These are phyloP conservation scores for Vanrija sp. DNA, from an alignment of 1,284 basidiomycete species.

Conservation along the genomic window DNA sequence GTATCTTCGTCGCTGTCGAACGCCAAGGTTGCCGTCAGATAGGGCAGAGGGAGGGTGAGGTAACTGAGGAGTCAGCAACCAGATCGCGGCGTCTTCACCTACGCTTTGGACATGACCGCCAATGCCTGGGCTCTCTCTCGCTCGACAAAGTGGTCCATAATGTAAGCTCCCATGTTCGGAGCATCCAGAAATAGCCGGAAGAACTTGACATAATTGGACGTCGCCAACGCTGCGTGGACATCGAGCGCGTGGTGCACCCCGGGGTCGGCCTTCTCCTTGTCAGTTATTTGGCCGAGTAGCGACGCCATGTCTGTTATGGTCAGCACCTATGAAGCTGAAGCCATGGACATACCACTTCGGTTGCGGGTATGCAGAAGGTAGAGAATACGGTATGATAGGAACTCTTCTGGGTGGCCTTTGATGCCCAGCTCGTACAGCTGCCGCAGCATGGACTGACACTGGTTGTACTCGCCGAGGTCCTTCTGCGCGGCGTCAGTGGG, in stretches of 20 bases:
- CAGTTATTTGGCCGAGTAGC: slow-evolving; percentile 91
- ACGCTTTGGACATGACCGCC: slow-evolving; percentile 89
- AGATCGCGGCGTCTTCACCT: slow-evolving; percentile 43
- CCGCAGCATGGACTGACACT: slow-evolving; percentile 89
- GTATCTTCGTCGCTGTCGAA: slow-evolving; percentile 68
- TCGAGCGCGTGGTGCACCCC: slow-evolving; percentile 84
- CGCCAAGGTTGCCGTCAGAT: slow-evolving; percentile 75
- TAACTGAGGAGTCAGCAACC: slow-evolving; percentile 58
- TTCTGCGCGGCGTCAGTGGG: slow-evolving; percentile 54
- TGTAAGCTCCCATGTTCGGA: slow-evolving; percentile 97
- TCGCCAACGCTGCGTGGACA: slow-evolving; percentile 81
- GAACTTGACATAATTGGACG: slow-evolving; percentile 89
- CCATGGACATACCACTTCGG: slow-evolving; percentile 67
- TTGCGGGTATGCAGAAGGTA: slow-evolving; percentile 94
- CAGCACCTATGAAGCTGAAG: background rate
- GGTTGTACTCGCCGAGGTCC: slow-evolving; percentile 98
- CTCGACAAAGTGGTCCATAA: slow-evolving; percentile 98
- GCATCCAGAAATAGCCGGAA: slow-evolving; percentile 80
- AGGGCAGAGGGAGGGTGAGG: slow-evolving; percentile 67
- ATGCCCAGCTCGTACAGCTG: slow-evolving; percentile 89
- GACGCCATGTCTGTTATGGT: slow-evolving; percentile 76
- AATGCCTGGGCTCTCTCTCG: slow-evolving; percentile 85
- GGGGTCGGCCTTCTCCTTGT: slow-evolving; percentile 72
- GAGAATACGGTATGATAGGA: slow-evolving; percentile 94
- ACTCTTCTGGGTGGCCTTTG: slow-evolving; percentile 86